Evolutionary conservation across 768 basidiomycete species (phyloP).

Genomic region (Mycena latifolia): DNA sequence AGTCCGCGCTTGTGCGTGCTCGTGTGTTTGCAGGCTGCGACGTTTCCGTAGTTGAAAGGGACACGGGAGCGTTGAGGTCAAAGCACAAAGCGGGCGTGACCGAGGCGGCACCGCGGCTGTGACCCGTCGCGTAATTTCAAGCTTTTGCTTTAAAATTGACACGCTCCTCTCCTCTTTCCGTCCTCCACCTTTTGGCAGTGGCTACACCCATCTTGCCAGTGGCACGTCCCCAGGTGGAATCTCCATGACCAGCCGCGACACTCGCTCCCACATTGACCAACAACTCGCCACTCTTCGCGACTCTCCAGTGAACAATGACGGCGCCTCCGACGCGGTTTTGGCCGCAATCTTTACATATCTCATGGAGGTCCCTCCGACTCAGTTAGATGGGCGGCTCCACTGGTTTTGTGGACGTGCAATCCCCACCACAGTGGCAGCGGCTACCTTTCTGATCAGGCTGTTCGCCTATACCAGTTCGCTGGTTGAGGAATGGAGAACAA

Average conservation of each 20-base stretch:
- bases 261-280: conserved; percentile 52
- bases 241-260: conserved; percentile 37
- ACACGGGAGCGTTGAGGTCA: too few relatives aligned
- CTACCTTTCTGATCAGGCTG: conserved; percentile 85
- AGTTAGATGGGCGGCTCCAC: conserved; percentile 62
- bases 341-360: conserved; percentile 65
- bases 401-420: conserved; percentile 86
- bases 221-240: conserved; percentile 15
- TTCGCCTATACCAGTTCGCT: conserved; percentile 78
- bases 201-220: background rate
- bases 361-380: conserved; percentile 56
- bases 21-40: too few relatives aligned
- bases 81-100: too few relatives aligned
- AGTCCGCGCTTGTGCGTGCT: background rate
- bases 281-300: conserved; percentile 71
- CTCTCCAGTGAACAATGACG: conserved; percentile 64
- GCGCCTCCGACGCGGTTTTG: conserved; percentile 62
- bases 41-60: too few relatives aligned
- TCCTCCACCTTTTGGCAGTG: background rate
- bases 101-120: background rate
- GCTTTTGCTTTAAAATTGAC: background rate
- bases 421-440: conserved; percentile 69
- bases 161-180: too few relatives aligned
- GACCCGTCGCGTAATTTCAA: conserved; percentile 6
- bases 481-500: conserved; percentile 74